A percentile compares a stretch with the other conserved stretches of the same genome.
Evolutionary conservation across 768 basidiomycete genomes (phyloP).

Genomic region (Amanita rubescens): DNA sequence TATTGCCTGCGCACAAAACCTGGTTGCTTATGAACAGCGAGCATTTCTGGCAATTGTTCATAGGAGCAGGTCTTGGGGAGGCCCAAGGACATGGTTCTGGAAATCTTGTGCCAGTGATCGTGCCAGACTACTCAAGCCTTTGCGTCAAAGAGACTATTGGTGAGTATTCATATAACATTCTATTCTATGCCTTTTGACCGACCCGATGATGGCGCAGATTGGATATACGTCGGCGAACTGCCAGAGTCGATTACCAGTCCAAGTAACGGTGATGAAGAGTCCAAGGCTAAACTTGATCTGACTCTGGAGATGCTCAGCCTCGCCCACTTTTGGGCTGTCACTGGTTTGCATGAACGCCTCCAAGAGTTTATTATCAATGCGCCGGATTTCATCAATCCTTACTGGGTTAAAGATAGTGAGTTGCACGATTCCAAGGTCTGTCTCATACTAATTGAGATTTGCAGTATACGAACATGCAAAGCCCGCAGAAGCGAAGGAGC

Average conservation of each 20-base stretch:
- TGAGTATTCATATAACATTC: not conserved
- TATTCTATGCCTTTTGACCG: not conserved
- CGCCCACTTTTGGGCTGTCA: slow-evolving; percentile 6
- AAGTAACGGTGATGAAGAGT: not conserved
- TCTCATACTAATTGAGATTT: not conserved
- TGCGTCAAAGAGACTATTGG: slow-evolving; percentile 16
- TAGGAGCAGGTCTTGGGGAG: slow-evolving; percentile 18
- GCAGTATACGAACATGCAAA: slow-evolving; percentile 20
- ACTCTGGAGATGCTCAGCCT: slow-evolving; percentile 9
- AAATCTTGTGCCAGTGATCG: slow-evolving; percentile 12
- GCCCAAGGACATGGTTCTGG: not conserved
- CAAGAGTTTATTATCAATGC: slow-evolving; percentile 9
- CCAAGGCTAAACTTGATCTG: slow-evolving; percentile 6
- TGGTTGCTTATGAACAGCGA: slow-evolving; percentile 29
- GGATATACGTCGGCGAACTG: slow-evolving; percentile 3
- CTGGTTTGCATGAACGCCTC: slow-evolving; percentile 1
- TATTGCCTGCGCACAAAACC: slow-evolving; percentile 31
- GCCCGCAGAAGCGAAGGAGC: slow-evolving; percentile 11
- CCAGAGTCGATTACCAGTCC: slow-evolving; percentile 23
- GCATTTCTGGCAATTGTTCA: slow-evolving; percentile 21
- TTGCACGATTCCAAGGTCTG: not conserved
- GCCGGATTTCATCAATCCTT: slow-evolving; percentile 21
- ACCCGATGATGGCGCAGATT: not conserved
- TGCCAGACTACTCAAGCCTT: slow-evolving; percentile 1
- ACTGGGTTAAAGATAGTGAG: slow-evolving; percentile 22